Percentiles rank a stretch among this genome's conserved stretches.
Conservation (phyloP, 495 filamentous ascomycete genomes). For the Aspergillus hancockii region DNA sequence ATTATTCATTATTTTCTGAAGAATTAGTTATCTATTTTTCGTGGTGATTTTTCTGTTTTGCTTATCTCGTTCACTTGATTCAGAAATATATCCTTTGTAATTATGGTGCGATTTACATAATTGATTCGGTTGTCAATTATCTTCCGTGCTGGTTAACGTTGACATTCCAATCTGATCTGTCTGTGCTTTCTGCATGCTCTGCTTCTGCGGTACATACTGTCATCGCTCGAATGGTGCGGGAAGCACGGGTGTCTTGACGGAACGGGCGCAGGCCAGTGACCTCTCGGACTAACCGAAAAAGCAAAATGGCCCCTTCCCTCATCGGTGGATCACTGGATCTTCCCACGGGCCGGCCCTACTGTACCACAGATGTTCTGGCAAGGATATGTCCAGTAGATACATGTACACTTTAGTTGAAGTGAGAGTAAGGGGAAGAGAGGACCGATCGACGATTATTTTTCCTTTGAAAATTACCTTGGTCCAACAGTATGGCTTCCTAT, state of each 20-base stretch:
- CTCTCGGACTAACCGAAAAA: conserved; percentile 13
- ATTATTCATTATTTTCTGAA: neutral
- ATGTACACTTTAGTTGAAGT: neutral
- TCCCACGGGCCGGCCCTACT: conserved; percentile 28
- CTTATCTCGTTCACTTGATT: neutral
- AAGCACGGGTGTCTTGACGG: conserved; percentile 4
- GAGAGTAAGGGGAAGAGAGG: neutral
- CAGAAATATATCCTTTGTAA: neutral
- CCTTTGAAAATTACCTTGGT: neutral
- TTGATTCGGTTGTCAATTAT: neutral
- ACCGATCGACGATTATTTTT: neutral
- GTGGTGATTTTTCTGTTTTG: neutral
- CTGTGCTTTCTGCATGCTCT: conserved; percentile 23
- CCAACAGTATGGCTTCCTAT: neutral
- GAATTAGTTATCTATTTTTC: neutral
- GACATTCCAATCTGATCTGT: conserved; percentile 17
- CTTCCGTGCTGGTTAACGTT: neutral
- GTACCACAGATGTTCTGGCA: conserved; percentile 19
- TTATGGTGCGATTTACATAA: neutral
- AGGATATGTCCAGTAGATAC: neutral
- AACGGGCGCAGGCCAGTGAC: conserved; percentile 3
- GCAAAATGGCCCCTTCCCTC: conserved; percentile 12
- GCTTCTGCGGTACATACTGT: conserved; percentile 23
- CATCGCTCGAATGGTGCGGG: conserved; percentile 20
- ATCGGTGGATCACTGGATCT: conserved; percentile 23